Conservation (phyloP, 2,329 filamentous ascomycete genomes). For the Diplodia intermedia region DNA sequence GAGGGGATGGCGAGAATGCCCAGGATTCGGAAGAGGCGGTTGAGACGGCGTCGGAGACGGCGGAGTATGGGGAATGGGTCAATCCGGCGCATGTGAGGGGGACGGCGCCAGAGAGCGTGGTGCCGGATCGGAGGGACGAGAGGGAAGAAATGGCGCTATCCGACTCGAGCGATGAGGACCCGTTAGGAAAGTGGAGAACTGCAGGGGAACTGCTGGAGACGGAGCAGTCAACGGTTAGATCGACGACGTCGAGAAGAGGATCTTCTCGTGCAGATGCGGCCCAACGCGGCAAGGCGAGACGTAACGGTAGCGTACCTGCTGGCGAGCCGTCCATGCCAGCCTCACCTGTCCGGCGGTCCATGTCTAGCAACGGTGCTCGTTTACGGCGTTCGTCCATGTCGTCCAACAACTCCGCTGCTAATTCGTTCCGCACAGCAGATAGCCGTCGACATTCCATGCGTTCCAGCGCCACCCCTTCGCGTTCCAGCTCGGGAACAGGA, state of each 20-base stretch:
- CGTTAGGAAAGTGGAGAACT: neutral
- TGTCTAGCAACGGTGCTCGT: neutral
- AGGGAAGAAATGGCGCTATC: neutral
- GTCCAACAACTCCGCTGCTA: neutral
- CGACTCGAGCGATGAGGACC: neutral
- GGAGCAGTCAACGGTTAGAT: neutral
- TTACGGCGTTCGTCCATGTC: conserved; percentile 5
- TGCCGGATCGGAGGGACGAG: neutral
- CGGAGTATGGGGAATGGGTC: conserved; percentile 3
- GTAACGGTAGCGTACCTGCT: neutral
- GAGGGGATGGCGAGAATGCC: neutral
- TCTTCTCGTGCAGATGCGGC: neutral
- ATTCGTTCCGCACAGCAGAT: neutral
- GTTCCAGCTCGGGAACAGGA: neutral
- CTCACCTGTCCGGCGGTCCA: neutral
- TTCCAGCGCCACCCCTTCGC: neutral
- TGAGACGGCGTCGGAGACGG: neutral
- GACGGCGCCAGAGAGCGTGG: neutral
- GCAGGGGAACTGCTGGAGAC: neutral
- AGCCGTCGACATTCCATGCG: neutral
- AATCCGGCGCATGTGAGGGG: conserved; percentile 1
- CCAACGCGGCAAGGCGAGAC: neutral
- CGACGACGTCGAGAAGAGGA: neutral
- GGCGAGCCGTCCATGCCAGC: neutral
- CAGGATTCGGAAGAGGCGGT: neutral